Base-by-base conservation (phyloP, 495 filamentous ascomycete genomes). In the Neohortaea acidophila region DNA sequence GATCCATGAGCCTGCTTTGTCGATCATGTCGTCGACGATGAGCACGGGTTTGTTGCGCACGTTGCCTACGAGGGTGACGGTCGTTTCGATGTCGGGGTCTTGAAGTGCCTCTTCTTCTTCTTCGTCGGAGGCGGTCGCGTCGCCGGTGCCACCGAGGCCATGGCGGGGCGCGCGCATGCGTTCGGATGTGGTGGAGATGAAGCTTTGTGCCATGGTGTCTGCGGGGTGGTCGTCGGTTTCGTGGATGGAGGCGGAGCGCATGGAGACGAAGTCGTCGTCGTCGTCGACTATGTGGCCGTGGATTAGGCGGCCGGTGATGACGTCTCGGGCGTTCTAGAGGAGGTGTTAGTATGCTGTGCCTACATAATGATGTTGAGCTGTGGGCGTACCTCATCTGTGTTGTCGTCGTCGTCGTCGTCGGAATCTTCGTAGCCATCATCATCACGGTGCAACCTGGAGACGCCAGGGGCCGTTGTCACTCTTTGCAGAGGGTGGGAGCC, bases 1-100 rank as follows among this genome's bases (percentile, higher is more conserved):
- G 49, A 96, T 89, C 89, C 89, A 97, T 14, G 83, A 91, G 15
- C 82, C 84, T 20, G 83, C 75, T 58, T 92, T 93, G 63, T 97
- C 89, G 49, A 97, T 94, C 81, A 97, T 93, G 59, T 97, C 89
- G 63, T 97, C 89, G 33, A 97, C 79, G 43, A 97, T 80, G 58
- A 97, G 78, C 25, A 94, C 89, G 2, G 81, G 73, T 38, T 77
- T 73, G 56, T 79, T 74, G 48, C 72, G 74, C 37, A 97, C 89
- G 46, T 96, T 82, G 42, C 89, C 89, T 22, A 97, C 91, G 36
- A 97, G 65, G 2, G 89, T 97, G 50, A 96, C 86, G 64, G 84
- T 94, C 57, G 82, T 81, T 58, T 97, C 89, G 25, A 84, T 63
- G 42, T 78, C 77, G 12, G 72, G 71, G 45, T 81, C 72, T 41